Evolutionary conservation across 2,329 filamentous ascomycete genomes (phyloP).

Genomic region (Beauveria pseudobassiana): DNA sequence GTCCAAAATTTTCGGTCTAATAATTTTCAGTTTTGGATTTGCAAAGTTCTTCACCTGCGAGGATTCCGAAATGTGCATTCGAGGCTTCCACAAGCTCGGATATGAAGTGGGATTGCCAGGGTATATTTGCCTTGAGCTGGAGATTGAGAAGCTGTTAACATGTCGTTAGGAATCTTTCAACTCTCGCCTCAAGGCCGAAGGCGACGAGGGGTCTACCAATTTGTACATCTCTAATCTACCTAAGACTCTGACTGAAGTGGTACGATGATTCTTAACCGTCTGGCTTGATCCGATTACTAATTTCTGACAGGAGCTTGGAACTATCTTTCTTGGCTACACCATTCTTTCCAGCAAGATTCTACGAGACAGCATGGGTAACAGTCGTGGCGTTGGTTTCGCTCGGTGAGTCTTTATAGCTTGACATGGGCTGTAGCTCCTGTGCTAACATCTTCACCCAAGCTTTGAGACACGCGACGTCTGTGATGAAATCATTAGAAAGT

Average conservation of each 20-base stretch:
- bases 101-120: conserved; percentile 94
- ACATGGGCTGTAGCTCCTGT: background rate
- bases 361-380: conserved; percentile 83
- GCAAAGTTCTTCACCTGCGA: conserved; percentile 86
- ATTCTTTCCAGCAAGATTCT: conserved; percentile 94
- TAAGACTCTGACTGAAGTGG: conserved; percentile 83
- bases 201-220: conserved; percentile 85
- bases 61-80: conserved; percentile 92
- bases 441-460: conserved; percentile 47
- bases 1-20: conserved; percentile 12
- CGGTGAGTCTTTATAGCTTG: conserved; percentile 50
- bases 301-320: conserved; percentile 56
- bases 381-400: conserved; percentile 94
- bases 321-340: conserved; percentile 70
- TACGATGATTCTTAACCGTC: conserved; percentile 25
- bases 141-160: conserved; percentile 14
- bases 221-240: conserved; percentile 97
- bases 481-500: conserved; percentile 79
- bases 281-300: conserved; percentile 11
- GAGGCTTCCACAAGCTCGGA: conserved; percentile 85
- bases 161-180: conserved; percentile 83
- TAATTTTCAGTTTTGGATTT: conserved; percentile 72
- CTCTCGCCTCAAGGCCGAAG: conserved; percentile 91
- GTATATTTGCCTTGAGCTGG: conserved; percentile 40
- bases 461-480: conserved; percentile 87